Conservation (phyloP, 2,329 filamentous ascomycete genomes). For the Fusarium udum region DNA sequence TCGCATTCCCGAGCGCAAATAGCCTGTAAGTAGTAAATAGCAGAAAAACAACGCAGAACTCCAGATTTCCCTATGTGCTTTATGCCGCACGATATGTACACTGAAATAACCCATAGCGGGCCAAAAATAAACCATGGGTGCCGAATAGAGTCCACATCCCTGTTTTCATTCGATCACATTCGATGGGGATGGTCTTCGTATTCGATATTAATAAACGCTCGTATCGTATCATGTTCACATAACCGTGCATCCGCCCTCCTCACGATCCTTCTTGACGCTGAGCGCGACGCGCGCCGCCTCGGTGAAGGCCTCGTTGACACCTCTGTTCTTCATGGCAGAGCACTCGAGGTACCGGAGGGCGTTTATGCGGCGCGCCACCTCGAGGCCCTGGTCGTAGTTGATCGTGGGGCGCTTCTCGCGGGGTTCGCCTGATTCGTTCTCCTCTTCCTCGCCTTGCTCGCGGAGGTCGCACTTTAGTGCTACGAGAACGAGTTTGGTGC, state of each 20-base stretch:
- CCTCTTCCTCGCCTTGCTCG: slow-evolving; percentile 79
- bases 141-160: slow-evolving; percentile 4
- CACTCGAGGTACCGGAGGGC: slow-evolving; percentile 97
- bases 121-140: slow-evolving; percentile 9
- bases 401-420: slow-evolving; percentile 78
- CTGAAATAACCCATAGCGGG: slow-evolving; percentile 17
- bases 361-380: slow-evolving; percentile 90
- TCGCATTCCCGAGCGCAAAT: background rate
- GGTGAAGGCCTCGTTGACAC: slow-evolving; percentile 98
- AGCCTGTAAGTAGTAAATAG: slow-evolving; percentile 7
- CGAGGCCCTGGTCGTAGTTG: slow-evolving; percentile 89
- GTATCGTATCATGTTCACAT: slow-evolving; percentile 58
- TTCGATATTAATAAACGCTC: slow-evolving; percentile 23
- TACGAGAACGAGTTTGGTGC: slow-evolving; percentile 92
- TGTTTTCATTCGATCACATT: slow-evolving; percentile 13
- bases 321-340: slow-evolving; percentile 97
- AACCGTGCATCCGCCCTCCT: slow-evolving; percentile 68
- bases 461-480: slow-evolving; percentile 97
- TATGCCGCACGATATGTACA: slow-evolving; percentile 44
- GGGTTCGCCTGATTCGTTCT: slow-evolving; percentile 56
- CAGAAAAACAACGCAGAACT: slow-evolving; percentile 33
- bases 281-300: slow-evolving; percentile 95
- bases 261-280: slow-evolving; percentile 72
- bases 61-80: slow-evolving; percentile 42
- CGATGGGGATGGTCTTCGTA: slow-evolving; percentile 21